Base-by-base conservation (phyloP, 768 basidiomycete genomes). In the Auricularia cornea region DNA sequence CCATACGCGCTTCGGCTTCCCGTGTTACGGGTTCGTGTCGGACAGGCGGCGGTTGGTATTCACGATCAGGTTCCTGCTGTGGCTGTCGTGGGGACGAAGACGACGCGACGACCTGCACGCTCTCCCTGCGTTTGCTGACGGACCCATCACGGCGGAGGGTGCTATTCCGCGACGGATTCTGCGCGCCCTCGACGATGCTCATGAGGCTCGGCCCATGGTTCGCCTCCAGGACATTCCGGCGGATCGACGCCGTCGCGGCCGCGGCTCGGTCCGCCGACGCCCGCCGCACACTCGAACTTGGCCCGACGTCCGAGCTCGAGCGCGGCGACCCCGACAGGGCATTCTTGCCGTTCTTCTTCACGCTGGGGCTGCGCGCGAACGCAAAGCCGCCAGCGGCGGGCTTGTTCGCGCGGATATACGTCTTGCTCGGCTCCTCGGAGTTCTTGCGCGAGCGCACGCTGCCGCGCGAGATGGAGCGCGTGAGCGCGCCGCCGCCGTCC, bases 111-210 rank as follows among this genome's bases (percentile, higher is more conserved):
- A 78, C 72, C 62, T 80, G 70, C 68, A 66, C 64, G 64, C 64
- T 70, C 62, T 69, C 69, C 68, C 68, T 64, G 64, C 68, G 62
- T 59, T 28, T 54, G 56, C 35, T 62, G 29, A n/a, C 40, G 20
- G 44, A 30, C 40, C 20, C 51, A 23, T 67, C 68, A 68, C 64
- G 29, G 66, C 71, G 70, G 67, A 51, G 68, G 63, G 28, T 69
- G 61, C 62, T 76, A 70, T 60, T 80, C 79, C 62, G 73, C 68
- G 52, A 48, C 54, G n/a, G n/a, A n/a, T n/a, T n/a, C n/a, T 14
- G 72, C 54, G 88, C 83, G 62, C 78, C 81, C 68, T 88, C 86
- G 10, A 90, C 84, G 66, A 90, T 84, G 67, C 82, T 84, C 86
- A 89, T 85, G 70, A 89, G 72, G 51, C 81, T 86, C 2, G 54